Percentiles rank a stretch among this genome's conserved stretches.
Evolutionary conservation across 139 green algal genomes (phyloP).

Genomic region (Chlorella sp.): DNA sequence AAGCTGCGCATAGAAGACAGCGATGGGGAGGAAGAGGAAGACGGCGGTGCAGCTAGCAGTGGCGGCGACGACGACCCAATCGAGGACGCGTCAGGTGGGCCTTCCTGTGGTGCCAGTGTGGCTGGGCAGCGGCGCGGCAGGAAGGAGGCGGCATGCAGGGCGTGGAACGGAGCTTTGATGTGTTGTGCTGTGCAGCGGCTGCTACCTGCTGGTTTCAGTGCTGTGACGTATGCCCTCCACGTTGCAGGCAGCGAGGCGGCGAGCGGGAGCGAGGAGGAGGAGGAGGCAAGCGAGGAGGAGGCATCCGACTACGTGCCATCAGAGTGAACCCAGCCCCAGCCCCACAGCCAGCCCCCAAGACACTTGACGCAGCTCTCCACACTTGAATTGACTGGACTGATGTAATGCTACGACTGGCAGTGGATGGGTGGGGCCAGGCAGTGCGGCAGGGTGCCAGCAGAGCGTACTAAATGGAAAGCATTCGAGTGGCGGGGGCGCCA

Average conservation of each 20-base stretch:
- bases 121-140: neutral
- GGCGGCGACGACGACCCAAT: neutral
- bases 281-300: conserved; percentile 14
- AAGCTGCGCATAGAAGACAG: conserved; percentile 13
- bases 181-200: neutral
- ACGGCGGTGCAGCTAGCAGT: neutral
- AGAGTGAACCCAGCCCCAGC: neutral
- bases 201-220: neutral
- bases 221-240: neutral
- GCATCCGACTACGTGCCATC: conserved; percentile 1
- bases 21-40: conserved; percentile 16
- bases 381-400: too few species aligned
- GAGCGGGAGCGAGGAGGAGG: neutral
- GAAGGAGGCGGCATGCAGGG: neutral
- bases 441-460: too few species aligned
- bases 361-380: too few species aligned
- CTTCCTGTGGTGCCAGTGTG: too few species aligned
- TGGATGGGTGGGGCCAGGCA: too few species aligned
- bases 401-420: too few species aligned
- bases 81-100: neutral
- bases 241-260: neutral
- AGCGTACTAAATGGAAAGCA: too few species aligned
- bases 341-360: too few species aligned
- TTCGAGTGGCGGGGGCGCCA: too few species aligned
- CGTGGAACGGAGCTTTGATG: neutral